phyloP scores from a whole-genome alignment of 169 alveolate genomes.

The Eimeria maxima region DNA sequence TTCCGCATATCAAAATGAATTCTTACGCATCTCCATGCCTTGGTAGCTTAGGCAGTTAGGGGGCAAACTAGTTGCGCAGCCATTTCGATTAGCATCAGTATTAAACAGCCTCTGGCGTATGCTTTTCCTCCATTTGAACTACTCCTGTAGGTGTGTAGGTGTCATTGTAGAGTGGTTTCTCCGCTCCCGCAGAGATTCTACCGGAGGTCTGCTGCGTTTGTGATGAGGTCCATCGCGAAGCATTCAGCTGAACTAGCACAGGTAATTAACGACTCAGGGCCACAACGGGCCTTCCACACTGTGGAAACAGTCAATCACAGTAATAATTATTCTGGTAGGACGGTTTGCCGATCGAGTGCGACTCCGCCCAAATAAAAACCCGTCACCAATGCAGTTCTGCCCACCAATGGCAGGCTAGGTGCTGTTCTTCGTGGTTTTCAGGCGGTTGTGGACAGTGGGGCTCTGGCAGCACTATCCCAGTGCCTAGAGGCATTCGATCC shows the following conservation, averaged over 20 bases:
- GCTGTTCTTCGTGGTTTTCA: not conserved
- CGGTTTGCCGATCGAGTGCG: too few relatives aligned
- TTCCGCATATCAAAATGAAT: not conserved
- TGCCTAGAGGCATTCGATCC: conserved; percentile 98
- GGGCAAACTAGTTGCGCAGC: not conserved
- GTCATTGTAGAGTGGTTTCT: not conserved
- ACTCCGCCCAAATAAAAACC: too few relatives aligned
- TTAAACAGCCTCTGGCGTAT: too few relatives aligned
- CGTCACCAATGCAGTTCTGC: too few relatives aligned
- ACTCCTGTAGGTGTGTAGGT: not conserved
- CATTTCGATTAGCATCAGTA: not conserved
- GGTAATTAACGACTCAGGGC: conserved; percentile 52
- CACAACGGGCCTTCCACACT: not conserved
- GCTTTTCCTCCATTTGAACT: not conserved
- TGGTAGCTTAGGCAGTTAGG: not conserved
- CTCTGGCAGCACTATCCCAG: conserved; percentile 94
- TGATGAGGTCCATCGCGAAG: conserved; percentile 96
- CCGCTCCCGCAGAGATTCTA: conserved; percentile 88
- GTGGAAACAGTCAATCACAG: too few relatives aligned
- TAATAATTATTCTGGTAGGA: too few relatives aligned
- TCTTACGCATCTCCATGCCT: not conserved
- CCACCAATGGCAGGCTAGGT: not conserved
- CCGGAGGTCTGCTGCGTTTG: conserved; percentile 97
- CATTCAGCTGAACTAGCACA: conserved; percentile 96
- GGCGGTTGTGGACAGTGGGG: conserved; percentile 96